Conservation (phyloP, 805 yeast species). For the Torulaspora delbrueckii region DNA sequence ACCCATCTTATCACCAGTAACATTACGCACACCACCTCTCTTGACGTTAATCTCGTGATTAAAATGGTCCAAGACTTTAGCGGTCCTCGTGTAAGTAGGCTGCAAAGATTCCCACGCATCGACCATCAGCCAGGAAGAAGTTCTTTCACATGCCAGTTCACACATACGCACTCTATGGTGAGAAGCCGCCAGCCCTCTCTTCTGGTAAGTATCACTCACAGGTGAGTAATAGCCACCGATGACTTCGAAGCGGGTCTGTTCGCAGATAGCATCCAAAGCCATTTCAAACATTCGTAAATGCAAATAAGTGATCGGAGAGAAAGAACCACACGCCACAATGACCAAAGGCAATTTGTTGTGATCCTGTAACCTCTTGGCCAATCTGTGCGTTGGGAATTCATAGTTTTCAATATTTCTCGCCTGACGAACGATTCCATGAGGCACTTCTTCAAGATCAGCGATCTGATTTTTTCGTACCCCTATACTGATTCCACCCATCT, state of each 20-base stretch:
- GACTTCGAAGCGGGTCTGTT: slow-evolving; percentile 89
- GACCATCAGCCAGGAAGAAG: slow-evolving; percentile 96
- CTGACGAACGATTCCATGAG: slow-evolving; percentile 88
- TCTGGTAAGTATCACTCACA: slow-evolving; percentile 85
- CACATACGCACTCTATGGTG: slow-evolving; percentile 95
- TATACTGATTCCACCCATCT: slow-evolving; percentile 21
- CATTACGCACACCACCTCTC: slow-evolving; percentile 72
- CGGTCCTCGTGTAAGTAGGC: slow-evolving; percentile 86
- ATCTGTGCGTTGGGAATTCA: slow-evolving; percentile 81
- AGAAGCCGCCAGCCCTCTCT: slow-evolving; percentile 87
- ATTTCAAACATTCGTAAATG: slow-evolving; percentile 97
- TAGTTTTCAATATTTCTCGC: slow-evolving; percentile 66
- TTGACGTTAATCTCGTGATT: slow-evolving; percentile 90
- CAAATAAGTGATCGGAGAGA: slow-evolving; percentile 90
- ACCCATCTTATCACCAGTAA: slow-evolving; percentile 61
- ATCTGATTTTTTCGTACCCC: slow-evolving; percentile 51
- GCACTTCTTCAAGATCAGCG: slow-evolving; percentile 95
- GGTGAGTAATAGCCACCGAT: slow-evolving; percentile 96
- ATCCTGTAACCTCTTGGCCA: slow-evolving; percentile 64
- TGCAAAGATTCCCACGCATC: slow-evolving; percentile 99
- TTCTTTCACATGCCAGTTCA: slow-evolving; percentile 94
- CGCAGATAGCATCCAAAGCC: slow-evolving; percentile 92
- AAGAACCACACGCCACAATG: slow-evolving; percentile 95
- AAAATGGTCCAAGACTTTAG: slow-evolving; percentile 92
- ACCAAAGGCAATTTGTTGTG: slow-evolving; percentile 83